Conservation (phyloP, 2,329 filamentous ascomycete genomes). For the Epichloe aotearoae region DNA sequence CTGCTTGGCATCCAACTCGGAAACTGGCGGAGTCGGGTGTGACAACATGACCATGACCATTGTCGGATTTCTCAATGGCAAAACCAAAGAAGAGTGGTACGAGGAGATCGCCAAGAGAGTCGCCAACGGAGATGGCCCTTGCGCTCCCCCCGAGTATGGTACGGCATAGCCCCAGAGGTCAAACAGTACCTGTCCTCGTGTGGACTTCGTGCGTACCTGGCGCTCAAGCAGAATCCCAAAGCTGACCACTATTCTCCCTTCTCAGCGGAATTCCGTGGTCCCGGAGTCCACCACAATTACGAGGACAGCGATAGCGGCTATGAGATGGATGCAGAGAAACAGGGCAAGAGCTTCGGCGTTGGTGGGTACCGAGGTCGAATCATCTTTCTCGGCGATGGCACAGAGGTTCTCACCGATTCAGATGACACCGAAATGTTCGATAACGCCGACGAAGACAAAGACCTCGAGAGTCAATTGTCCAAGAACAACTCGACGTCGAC, state of each 20-base stretch:
- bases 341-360: conserved; percentile 47
- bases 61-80: conserved; percentile 77
- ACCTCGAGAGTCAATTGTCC: conserved; percentile 70
- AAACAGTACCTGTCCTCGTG: conserved; percentile 4
- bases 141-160: conserved; percentile 99
- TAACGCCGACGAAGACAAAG: conserved; percentile 70
- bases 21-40: conserved; percentile 93
- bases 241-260: conserved; percentile 14
- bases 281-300: conserved; percentile 69
- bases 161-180: conserved; percentile 40
- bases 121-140: conserved; percentile 92
- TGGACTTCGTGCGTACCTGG: conserved; percentile 8
- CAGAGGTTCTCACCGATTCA: conserved; percentile 78
- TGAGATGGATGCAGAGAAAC: conserved; percentile 59
- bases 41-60: conserved; percentile 99
- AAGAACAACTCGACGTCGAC: conserved; percentile 32
- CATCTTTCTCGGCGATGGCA: conserved; percentile 91
- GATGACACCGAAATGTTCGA: conserved; percentile 93
- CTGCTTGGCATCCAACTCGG: conserved; percentile 92
- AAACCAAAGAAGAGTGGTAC: conserved; percentile 96
- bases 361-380: conserved; percentile 71
- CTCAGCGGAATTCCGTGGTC: conserved; percentile 71
- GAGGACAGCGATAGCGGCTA: conserved; percentile 69
- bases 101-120: conserved; percentile 88
- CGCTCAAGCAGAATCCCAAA: conserved; percentile 6